Evolutionary conservation across 2,329 filamentous ascomycete species (phyloP).

Genomic region (Basipetospora chlamydospora): DNA sequence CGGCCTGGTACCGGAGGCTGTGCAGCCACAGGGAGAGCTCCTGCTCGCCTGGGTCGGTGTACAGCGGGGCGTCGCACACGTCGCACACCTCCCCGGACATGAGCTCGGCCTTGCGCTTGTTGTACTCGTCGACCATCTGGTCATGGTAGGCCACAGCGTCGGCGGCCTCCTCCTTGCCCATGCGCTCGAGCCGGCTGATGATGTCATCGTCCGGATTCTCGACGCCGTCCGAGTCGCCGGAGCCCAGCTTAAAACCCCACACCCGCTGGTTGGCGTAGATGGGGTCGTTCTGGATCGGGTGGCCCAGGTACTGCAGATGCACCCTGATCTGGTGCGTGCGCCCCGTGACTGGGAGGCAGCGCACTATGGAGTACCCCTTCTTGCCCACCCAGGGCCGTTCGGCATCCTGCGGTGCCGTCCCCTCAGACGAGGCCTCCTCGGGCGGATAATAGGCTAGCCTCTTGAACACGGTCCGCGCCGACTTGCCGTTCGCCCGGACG

Average conservation of each 20-base stretch:
- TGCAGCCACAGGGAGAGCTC: slow-evolving; percentile 91
- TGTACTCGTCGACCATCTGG: slow-evolving; percentile 80
- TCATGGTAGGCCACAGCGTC: slow-evolving; percentile 88
- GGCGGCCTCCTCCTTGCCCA: slow-evolving; percentile 89
- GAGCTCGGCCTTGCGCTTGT: slow-evolving; percentile 82
- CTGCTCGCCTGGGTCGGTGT: slow-evolving; percentile 80
- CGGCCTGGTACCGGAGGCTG: slow-evolving; percentile 77
- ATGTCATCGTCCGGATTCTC: slow-evolving; percentile 76
- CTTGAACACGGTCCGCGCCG: slow-evolving; percentile 81
- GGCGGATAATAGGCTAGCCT: slow-evolving; percentile 76
- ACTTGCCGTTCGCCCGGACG: slow-evolving; percentile 84
- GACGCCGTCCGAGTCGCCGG: slow-evolving; percentile 46
- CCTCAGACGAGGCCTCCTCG: slow-evolving; percentile 7
- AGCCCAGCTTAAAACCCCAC: slow-evolving; percentile 70
- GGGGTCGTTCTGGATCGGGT: slow-evolving; percentile 93
- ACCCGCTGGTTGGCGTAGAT: slow-evolving; percentile 93
- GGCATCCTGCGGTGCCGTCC: slow-evolving; percentile 4
- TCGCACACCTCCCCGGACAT: slow-evolving; percentile 76
- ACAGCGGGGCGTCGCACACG: slow-evolving; percentile 73
- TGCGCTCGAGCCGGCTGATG: slow-evolving; percentile 67
- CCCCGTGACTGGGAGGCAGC: slow-evolving; percentile 84
- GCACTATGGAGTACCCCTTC: slow-evolving; percentile 83
- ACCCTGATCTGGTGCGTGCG: slow-evolving; percentile 91
- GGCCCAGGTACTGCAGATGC: slow-evolving; percentile 83
- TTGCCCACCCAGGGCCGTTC: slow-evolving; percentile 32